Evolutionary conservation across 2,329 filamentous ascomycete genomes (phyloP).

Genomic region (Eutypa lata): DNA sequence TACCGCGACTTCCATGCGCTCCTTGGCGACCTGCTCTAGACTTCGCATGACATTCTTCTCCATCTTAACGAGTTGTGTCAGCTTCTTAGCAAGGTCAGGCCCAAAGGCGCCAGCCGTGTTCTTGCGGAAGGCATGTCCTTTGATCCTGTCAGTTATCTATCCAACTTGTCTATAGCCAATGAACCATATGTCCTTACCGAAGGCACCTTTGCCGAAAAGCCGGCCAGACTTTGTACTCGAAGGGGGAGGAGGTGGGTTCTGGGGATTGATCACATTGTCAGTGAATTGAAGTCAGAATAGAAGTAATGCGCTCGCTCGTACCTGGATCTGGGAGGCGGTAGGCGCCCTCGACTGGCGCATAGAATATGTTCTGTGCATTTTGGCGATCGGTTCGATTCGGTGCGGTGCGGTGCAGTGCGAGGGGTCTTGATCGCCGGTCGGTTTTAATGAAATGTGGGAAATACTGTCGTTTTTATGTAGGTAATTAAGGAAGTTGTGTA

Average conservation of each 20-base stretch:
- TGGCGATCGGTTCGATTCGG: conserved; percentile 20
- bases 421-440: background rate
- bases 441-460: background rate
- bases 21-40: conserved; percentile 88
- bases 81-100: conserved; percentile 93
- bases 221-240: conserved; percentile 89
- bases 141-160: conserved; percentile 13
- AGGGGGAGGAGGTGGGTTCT: conserved; percentile 90
- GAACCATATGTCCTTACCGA: conserved; percentile 61
- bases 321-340: conserved; percentile 76
- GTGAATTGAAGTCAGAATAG: conserved; percentile 4
- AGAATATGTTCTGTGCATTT: conserved; percentile 97
- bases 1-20: conserved; percentile 98
- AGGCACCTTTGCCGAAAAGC: conserved; percentile 79
- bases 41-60: conserved; percentile 99
- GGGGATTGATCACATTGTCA: conserved; percentile 19
- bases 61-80: conserved; percentile 98
- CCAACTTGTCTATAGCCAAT: conserved; percentile 7
- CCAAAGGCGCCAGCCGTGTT: conserved; percentile 74
- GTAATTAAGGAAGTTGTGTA: no score
- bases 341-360: conserved; percentile 97
- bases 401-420: background rate
- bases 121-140: conserved; percentile 67
- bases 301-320: conserved; percentile 30
- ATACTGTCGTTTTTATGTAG: no score